Conservation (phyloP, 305 asterid species). For the Petunia hybrid region DNA sequence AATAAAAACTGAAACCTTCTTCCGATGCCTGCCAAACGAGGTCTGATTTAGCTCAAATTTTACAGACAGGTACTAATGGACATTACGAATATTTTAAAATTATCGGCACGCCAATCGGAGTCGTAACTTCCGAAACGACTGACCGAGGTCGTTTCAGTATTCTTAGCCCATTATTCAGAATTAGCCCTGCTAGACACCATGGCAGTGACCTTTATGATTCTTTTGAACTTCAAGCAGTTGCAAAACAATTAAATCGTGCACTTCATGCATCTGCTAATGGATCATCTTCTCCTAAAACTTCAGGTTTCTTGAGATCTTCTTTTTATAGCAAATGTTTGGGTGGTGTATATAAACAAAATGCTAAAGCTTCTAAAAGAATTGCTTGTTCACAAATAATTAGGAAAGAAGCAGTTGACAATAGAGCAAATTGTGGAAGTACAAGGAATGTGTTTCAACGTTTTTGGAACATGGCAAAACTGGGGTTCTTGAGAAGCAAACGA, state of each 20-base stretch:
- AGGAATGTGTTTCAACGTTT: not conserved
- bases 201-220: slow-evolving; percentile 70
- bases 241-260: slow-evolving; percentile 66
- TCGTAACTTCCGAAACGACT: too few species aligned
- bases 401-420: not conserved
- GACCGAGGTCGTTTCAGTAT: too few species aligned
- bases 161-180: slow-evolving; percentile 39
- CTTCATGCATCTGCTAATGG: slow-evolving; percentile 50
- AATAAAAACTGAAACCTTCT: too few species aligned
- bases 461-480: not conserved
- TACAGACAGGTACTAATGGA: too few species aligned
- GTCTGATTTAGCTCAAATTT: too few species aligned
- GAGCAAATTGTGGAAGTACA: not conserved
- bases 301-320: slow-evolving; percentile 38
- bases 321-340: slow-evolving; percentile 47
- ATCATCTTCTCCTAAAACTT: slow-evolving; percentile 48
- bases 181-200: slow-evolving; percentile 43
- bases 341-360: slow-evolving; percentile 45
- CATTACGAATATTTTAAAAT: too few species aligned
- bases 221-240: slow-evolving; percentile 59
- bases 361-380: slow-evolving; percentile 51
- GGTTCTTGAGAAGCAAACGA: not conserved
- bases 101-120: too few species aligned
- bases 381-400: slow-evolving; percentile 4
- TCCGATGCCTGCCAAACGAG: too few species aligned